phyloP scores from a whole-genome alignment of 495 filamentous ascomycete genomes.

The Aspergillus egyptiacus region DNA sequence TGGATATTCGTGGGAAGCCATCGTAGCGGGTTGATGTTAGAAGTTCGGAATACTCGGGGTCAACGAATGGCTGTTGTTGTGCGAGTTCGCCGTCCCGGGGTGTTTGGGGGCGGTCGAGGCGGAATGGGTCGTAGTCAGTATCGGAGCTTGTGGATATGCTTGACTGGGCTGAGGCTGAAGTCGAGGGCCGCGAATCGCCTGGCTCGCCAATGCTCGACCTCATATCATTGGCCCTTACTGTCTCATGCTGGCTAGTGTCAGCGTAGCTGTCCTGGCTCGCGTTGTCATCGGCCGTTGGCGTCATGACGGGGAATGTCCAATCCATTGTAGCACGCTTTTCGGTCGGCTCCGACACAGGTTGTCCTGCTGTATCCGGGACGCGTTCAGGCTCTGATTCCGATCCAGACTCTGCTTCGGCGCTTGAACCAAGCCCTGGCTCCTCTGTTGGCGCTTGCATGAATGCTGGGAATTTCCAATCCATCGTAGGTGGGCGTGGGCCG shows the following conservation, averaged over 20 bases:
- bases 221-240: slow-evolving; percentile 30
- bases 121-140: slow-evolving; percentile 43
- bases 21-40: slow-evolving; percentile 15
- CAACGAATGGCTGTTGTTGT: slow-evolving; percentile 17
- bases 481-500: slow-evolving; percentile 42
- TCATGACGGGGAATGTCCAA: slow-evolving; percentile 47
- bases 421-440: too few relatives aligned
- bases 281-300: slow-evolving; percentile 13
- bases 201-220: slow-evolving; percentile 22
- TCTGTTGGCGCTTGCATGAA: slow-evolving; percentile 28
- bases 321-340: slow-evolving; percentile 24
- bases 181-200: slow-evolving; percentile 35
- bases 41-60: slow-evolving; percentile 24
- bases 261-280: slow-evolving; percentile 11
- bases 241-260: slow-evolving; percentile 28
- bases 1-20: slow-evolving; percentile 23
- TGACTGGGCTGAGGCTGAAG: slow-evolving; percentile 33
- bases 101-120: slow-evolving; percentile 36
- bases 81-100: slow-evolving; percentile 15
- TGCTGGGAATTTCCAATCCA: slow-evolving; percentile 46
- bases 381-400: slow-evolving; percentile 18
- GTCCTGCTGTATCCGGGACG: not conserved
- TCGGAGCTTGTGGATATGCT: slow-evolving; percentile 28
- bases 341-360: slow-evolving; percentile 4
- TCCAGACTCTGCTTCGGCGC: slow-evolving; percentile 8